phyloP scores from a whole-genome alignment of 2,329 filamentous ascomycete species.

The Colletotrichum sp. region DNA sequence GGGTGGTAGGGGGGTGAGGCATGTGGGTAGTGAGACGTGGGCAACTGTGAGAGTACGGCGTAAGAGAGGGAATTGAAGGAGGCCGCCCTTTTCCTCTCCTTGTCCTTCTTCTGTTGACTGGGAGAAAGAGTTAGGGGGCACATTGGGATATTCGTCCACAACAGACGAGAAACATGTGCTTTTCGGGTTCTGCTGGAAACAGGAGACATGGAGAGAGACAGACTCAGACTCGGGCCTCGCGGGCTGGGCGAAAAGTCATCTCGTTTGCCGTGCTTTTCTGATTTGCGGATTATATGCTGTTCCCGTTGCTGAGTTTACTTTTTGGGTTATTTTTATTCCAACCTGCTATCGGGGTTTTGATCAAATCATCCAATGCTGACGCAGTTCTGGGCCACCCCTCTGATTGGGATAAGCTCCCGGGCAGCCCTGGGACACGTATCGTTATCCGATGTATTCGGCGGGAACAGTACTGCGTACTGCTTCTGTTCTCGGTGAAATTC shows the following conservation, averaged over 20 bases:
- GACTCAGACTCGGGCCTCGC: background rate
- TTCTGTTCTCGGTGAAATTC: background rate
- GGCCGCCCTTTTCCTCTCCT: background rate
- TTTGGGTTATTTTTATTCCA: background rate
- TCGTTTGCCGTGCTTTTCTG: background rate
- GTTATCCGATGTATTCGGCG: background rate
- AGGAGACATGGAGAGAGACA: background rate
- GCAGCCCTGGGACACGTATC: background rate
- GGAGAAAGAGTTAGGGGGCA: background rate
- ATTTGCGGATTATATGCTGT: background rate
- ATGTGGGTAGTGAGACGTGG: background rate
- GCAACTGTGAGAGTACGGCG: background rate
- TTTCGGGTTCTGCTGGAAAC: background rate
- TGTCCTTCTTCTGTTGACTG: background rate
- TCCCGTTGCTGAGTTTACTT: background rate
- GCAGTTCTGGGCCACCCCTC: background rate
- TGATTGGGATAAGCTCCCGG: background rate
- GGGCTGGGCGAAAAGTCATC: background rate
- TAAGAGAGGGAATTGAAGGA: background rate
- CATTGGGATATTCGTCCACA: background rate
- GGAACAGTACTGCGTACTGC: background rate
- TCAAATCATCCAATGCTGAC: background rate
- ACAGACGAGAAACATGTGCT: background rate
- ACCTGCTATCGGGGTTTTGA: background rate
- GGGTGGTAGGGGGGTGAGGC: background rate